These are phyloP conservation scores for Raphanus hybrid DNA, from an alignment of 441 rosid genomes.

Conservation along the genomic window DNA sequence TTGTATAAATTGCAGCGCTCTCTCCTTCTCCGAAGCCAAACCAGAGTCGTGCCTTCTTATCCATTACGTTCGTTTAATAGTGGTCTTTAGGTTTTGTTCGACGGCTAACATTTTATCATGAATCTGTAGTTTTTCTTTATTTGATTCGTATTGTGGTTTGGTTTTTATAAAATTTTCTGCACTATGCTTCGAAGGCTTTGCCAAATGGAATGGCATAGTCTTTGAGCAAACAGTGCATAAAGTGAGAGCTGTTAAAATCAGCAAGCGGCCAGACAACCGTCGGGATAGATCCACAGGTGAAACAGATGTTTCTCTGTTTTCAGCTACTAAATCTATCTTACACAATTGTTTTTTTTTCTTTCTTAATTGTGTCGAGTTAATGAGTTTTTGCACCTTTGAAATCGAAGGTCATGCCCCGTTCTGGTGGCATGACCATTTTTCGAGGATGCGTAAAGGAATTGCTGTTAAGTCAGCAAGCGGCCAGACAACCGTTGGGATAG, in stretches of 20 bases:
- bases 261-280: conserved; percentile 50
- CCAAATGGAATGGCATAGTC: conserved; percentile 18
- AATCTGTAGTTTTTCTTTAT: too few relatives aligned
- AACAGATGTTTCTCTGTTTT: conserved; percentile 18
- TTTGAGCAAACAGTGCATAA: conserved; percentile 27
- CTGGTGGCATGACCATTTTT: conserved; percentile 27
- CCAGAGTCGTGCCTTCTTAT: too few relatives aligned
- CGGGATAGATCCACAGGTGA: conserved; percentile 46
- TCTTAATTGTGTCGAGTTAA: background rate
- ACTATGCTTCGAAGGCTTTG: conserved; percentile 33
- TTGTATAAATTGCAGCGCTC: too few relatives aligned
- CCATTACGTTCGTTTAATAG: too few relatives aligned
- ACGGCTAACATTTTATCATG: too few relatives aligned
- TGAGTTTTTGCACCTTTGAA: conserved; percentile 25
- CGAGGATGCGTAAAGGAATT: conserved; percentile 24
- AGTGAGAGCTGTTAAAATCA: conserved; percentile 29
- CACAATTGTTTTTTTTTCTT: background rate
- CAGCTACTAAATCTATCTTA: conserved; percentile 45
- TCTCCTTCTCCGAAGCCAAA: too few relatives aligned
- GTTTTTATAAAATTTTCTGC: background rate
- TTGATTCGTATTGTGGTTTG: too few relatives aligned
- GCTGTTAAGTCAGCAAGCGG: conserved; percentile 43
- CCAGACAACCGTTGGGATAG: conserved; percentile 48
- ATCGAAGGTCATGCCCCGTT: conserved; percentile 21
- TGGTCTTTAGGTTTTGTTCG: too few relatives aligned